Conservation (phyloP, 1,284 basidiomycete species). For the Ustilago vetiveriae region DNA sequence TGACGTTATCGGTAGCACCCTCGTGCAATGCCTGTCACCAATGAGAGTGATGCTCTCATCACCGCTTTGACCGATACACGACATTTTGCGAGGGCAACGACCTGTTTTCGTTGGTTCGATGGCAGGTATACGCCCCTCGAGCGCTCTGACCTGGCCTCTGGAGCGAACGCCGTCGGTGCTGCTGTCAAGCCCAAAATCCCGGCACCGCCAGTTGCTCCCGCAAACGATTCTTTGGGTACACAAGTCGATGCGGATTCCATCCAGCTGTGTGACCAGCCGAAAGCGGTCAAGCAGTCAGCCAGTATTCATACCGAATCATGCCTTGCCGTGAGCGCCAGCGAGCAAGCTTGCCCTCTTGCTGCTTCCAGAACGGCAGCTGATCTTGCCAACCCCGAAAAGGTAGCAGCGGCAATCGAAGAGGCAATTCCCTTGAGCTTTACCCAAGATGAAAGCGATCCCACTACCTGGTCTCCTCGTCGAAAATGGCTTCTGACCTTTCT, state of each 20-base stretch:
- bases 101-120: slow-evolving; percentile 11
- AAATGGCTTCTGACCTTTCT: slow-evolving; percentile 34
- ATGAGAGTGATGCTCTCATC: neutral
- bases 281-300: too few species aligned
- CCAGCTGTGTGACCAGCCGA: too few species aligned
- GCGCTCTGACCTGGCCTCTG: neutral
- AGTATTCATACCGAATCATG: too few species aligned
- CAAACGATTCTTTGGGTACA: neutral
- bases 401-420: neutral
- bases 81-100: slow-evolving; percentile 1
- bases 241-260: too few species aligned
- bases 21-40: slow-evolving; percentile 1
- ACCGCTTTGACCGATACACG: neutral
- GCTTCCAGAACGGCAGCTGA: too few species aligned
- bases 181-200: neutral
- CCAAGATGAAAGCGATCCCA: neutral
- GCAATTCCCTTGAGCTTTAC: slow-evolving; percentile 2
- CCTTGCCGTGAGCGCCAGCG: too few species aligned
- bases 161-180: neutral
- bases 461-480: slow-evolving; percentile 14
- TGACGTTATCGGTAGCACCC: neutral
- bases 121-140: slow-evolving; percentile 2
- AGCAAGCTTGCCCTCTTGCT: too few species aligned
- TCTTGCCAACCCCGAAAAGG: too few species aligned
- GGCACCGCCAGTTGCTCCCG: neutral